Conservation (phyloP, 768 basidiomycete species). For the Tylopilus rubrobrunneus region DNA sequence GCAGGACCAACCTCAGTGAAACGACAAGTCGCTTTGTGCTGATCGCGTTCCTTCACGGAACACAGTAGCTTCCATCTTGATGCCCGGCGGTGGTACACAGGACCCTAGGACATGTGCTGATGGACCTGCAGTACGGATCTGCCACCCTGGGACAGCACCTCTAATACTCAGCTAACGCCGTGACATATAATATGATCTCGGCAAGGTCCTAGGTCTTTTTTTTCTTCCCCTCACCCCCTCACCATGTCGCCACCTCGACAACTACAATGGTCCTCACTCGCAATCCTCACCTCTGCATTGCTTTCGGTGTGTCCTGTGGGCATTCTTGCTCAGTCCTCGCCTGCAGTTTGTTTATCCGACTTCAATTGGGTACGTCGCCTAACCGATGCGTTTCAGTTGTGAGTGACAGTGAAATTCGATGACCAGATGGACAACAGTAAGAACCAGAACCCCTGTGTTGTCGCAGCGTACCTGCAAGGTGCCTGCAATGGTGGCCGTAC, state of each 20-base stretch:
- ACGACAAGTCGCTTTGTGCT: not conserved
- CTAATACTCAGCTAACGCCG: not conserved
- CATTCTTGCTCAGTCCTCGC: slow-evolving; percentile 22
- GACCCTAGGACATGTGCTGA: not conserved
- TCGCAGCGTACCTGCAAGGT: slow-evolving; percentile 41
- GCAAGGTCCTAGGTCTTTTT: not conserved
- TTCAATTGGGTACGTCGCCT: slow-evolving; percentile 27
- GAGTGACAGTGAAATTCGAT: not conserved
- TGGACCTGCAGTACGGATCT: not conserved
- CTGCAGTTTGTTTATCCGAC: slow-evolving; percentile 17
- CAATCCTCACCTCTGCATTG: slow-evolving; percentile 14
- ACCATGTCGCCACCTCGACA: slow-evolving; percentile 7
- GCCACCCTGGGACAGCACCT: not conserved
- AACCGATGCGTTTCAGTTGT: not conserved
- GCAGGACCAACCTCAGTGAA: no score
- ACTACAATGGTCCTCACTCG: slow-evolving; percentile 12
- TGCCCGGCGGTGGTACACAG: not conserved
- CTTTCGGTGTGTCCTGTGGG: slow-evolving; percentile 15
- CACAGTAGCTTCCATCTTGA: not conserved
- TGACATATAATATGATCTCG: not conserved
- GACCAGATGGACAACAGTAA: slow-evolving; percentile 39
- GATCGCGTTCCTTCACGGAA: not conserved
- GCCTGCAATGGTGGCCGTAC: slow-evolving; percentile 41
- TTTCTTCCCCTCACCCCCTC: not conserved
- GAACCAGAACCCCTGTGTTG: slow-evolving; percentile 43